Conservation (phyloP, 768 basidiomycete genomes). For the Cystofilobasidium bisporidii region DNA sequence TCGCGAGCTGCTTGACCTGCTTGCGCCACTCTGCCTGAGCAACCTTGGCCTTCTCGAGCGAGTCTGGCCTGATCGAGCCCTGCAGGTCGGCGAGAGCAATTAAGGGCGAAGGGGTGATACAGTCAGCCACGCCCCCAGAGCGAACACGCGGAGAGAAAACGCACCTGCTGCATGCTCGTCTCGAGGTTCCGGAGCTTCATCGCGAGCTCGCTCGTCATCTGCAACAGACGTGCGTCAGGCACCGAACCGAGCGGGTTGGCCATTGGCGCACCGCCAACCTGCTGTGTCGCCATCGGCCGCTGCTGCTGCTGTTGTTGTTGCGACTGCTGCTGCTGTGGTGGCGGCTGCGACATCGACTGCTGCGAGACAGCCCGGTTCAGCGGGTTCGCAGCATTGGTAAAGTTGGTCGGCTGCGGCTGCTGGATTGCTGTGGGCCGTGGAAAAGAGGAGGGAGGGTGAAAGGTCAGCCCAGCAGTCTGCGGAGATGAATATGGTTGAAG, state of each 20-base stretch:
- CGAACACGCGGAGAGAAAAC: too few relatives aligned
- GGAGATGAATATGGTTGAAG: background rate
- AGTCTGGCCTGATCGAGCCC: conserved; percentile 1
- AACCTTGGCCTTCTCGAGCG: conserved; percentile 10
- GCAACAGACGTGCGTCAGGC: background rate
- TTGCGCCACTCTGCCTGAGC: conserved; percentile 16
- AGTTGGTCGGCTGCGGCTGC: conserved; percentile 17
- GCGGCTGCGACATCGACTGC: conserved; percentile 9
- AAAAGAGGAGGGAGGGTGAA: background rate
- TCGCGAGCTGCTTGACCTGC: conserved; percentile 16
- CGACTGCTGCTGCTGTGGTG: conserved; percentile 17
- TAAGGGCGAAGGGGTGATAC: background rate
- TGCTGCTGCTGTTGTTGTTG: conserved; percentile 24
- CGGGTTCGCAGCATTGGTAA: too few relatives aligned
- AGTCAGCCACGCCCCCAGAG: too few relatives aligned
- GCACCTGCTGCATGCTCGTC: conserved; percentile 7
- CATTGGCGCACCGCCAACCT: background rate
- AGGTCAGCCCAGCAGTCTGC: background rate
- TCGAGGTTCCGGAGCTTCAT: conserved; percentile 10
- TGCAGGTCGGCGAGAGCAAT: too few relatives aligned
- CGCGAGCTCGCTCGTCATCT: conserved; percentile 12
- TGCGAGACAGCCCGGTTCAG: background rate
- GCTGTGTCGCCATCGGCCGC: conserved; percentile 14
- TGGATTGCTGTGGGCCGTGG: conserved; percentile 16
- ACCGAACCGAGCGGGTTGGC: background rate